Evolutionary conservation across 2,329 filamentous ascomycete genomes (phyloP).

Genomic region (Gnomoniopsis smithogilvyi): DNA sequence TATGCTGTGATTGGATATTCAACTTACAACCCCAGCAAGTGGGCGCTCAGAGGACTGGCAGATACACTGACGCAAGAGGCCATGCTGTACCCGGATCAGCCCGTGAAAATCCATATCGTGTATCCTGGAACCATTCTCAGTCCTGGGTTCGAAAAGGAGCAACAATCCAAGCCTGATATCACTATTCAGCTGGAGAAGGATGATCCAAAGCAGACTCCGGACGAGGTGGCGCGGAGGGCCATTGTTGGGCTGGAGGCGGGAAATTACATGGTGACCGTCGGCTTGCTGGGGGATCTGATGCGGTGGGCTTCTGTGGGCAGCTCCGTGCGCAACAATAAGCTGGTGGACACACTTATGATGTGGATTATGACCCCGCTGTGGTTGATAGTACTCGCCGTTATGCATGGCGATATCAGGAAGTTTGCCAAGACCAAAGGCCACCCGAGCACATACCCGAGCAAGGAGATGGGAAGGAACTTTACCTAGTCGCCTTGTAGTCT

Average conservation of each 20-base stretch:
- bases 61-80: slow-evolving; percentile 84
- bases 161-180: slow-evolving; percentile 73
- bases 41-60: slow-evolving; percentile 76
- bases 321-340: slow-evolving; percentile 54
- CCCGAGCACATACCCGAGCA: slow-evolving; percentile 45
- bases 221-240: slow-evolving; percentile 68
- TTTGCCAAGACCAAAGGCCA: slow-evolving; percentile 58
- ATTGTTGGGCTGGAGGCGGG: slow-evolving; percentile 77
- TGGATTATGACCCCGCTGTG: slow-evolving; percentile 53
- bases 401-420: slow-evolving; percentile 55
- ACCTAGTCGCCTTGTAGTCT: not conserved
- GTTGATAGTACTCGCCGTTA: slow-evolving; percentile 54
- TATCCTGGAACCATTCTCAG: slow-evolving; percentile 80
- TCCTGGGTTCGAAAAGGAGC: slow-evolving; percentile 73
- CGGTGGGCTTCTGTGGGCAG: slow-evolving; percentile 58
- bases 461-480: slow-evolving; percentile 13
- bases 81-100: slow-evolving; percentile 71
- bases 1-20: slow-evolving; percentile 78
- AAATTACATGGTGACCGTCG: slow-evolving; percentile 75
- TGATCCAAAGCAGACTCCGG: slow-evolving; percentile 77
- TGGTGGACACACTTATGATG: slow-evolving; percentile 56
- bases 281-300: slow-evolving; percentile 69
- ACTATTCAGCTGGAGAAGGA: slow-evolving; percentile 76
- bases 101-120: slow-evolving; percentile 75
- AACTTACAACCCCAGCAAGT: slow-evolving; percentile 81